A percentile compares a stretch with the other conserved stretches of the same genome.
Conservation (phyloP, 495 filamentous ascomycete genomes). For the Neurospora tetraspora region DNA sequence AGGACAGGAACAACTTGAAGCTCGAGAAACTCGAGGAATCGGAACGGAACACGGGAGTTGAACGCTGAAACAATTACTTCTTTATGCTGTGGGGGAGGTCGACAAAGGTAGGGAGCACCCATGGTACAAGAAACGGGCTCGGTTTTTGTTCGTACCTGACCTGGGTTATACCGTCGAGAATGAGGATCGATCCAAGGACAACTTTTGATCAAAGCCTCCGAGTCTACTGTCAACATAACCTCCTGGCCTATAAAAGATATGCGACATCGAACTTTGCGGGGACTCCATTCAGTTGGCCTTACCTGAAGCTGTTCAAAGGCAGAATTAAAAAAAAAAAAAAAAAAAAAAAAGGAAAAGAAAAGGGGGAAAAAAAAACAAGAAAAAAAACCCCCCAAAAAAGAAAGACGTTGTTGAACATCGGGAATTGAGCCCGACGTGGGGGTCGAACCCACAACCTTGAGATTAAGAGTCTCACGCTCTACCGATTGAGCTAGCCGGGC, state of each 20-base stretch:
- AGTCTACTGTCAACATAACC: too few species aligned
- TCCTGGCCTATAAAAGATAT: too few species aligned
- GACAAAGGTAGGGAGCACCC: not conserved
- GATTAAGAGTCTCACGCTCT: slow-evolving; percentile 73
- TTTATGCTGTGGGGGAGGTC: not conserved
- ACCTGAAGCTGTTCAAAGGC: not conserved
- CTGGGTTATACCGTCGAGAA: not conserved
- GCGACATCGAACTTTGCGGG: too few species aligned
- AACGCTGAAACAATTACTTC: not conserved
- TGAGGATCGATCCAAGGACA: not conserved
- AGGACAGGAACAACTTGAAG: not conserved
- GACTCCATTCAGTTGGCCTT: too few species aligned
- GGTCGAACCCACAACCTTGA: not conserved
- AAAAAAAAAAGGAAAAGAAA: not conserved
- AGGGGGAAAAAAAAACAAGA: not conserved
- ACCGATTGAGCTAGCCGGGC: slow-evolving; percentile 68
- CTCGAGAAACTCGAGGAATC: not conserved
- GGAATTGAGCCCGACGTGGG: not conserved
- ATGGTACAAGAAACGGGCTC: not conserved
- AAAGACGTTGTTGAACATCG: not conserved
- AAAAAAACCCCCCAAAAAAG: not conserved
- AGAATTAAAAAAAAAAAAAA: not conserved
- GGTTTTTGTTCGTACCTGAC: not conserved
- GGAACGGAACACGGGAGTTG: not conserved
- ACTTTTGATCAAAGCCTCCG: too few species aligned